Conservation (phyloP, 1,284 basidiomycete species). For the Trichosporon faecale region DNA sequence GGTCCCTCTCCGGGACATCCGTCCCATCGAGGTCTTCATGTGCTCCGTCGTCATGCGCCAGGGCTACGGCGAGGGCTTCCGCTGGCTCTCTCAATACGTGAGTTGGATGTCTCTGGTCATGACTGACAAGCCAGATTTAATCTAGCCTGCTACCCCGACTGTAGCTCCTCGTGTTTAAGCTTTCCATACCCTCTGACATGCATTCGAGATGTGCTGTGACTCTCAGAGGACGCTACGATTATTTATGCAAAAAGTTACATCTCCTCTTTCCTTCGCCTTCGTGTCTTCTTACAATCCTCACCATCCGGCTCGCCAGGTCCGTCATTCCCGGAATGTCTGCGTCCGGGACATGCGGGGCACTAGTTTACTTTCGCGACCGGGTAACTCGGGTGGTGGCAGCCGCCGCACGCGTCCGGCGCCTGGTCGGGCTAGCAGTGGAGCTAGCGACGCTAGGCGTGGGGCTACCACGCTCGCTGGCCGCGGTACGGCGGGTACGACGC, state of each 20-base stretch:
- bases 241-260: neutral
- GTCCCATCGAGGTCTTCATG: slow-evolving; percentile 99
- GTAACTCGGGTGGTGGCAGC: slow-evolving; percentile 32
- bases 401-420: slow-evolving; percentile 6
- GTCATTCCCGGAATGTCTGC: neutral
- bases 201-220: slow-evolving; percentile 5
- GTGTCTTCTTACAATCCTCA: neutral
- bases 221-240: neutral
- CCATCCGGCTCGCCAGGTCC: neutral
- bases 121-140: slow-evolving; percentile 11
- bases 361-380: slow-evolving; percentile 23
- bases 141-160: neutral
- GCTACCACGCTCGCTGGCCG: slow-evolving; percentile 35
- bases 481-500: slow-evolving; percentile 30
- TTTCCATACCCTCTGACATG: slow-evolving; percentile 13
- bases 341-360: no score
- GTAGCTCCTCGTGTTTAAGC: neutral
- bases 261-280: neutral
- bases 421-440: slow-evolving; percentile 16
- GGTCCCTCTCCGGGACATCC: slow-evolving; percentile 91
- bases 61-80: slow-evolving; percentile 98
- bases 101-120: slow-evolving; percentile 32
- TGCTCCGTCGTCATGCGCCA: slow-evolving; percentile 99
- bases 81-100: slow-evolving; percentile 97
- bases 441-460: slow-evolving; percentile 43